Percentiles rank a stretch among this genome's conserved stretches.
These are phyloP conservation scores for Dianthus caryophyllus DNA, from an alignment of 148 eudicot species.

Conservation along the genomic window DNA sequence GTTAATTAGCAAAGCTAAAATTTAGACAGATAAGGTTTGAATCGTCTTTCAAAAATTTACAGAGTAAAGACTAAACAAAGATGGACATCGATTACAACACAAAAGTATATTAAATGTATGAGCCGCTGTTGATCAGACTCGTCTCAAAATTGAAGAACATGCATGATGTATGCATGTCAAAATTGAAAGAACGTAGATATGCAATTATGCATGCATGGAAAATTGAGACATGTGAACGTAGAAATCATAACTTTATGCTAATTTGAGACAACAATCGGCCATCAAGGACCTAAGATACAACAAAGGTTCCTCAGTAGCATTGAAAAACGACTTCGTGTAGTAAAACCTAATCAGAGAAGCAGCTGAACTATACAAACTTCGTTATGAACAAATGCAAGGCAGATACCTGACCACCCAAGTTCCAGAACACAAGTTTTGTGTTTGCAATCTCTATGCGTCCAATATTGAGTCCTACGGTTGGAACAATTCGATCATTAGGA, in stretches of 20 bases:
- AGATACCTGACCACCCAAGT: conserved; percentile 98
- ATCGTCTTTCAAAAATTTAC: no score
- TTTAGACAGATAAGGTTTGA: neutral
- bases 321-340: neutral
- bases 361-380: neutral
- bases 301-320: neutral
- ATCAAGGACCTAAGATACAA: neutral
- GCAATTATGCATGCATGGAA: neutral
- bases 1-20: conserved; percentile 11
- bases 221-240: neutral
- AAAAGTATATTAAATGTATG: no score
- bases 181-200: neutral
- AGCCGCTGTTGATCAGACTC: neutral
- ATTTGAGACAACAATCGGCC: neutral
- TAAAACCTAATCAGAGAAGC: neutral
- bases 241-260: neutral
- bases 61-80: no score
- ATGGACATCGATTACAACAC: no score
- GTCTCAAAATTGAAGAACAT: neutral
- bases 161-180: neutral
- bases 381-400: neutral
- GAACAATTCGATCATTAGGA: conserved; percentile 92
- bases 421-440: conserved; percentile 94
- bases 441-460: conserved; percentile 91
- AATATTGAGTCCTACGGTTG: conserved; percentile 96